Percentiles rank a stretch among this genome's conserved stretches.
Evolutionary conservation across 2,329 filamentous ascomycete species (phyloP).

Genomic region (Monosporascus cannonballus): DNA sequence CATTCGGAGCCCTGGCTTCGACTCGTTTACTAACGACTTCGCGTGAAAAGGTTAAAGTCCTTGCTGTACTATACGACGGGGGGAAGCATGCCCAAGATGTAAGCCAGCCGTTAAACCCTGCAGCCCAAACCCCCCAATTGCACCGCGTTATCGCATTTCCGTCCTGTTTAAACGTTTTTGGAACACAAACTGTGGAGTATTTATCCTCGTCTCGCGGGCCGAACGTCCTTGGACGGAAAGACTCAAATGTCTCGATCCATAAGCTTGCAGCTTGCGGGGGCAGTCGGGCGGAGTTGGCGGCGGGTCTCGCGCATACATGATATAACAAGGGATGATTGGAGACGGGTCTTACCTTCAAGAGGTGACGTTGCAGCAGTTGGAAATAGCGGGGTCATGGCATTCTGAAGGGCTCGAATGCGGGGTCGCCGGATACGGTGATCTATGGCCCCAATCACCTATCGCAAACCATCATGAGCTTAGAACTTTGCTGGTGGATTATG

Average conservation of each 20-base stretch:
- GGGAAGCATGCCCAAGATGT: slow-evolving; percentile 83
- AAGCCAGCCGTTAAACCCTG: slow-evolving; percentile 23
- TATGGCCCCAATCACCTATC: slow-evolving; percentile 10
- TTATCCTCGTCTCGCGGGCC: not conserved
- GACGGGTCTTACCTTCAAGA: not conserved
- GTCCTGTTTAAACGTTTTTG: too few species aligned
- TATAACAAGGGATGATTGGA: not conserved
- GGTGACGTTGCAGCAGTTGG: not conserved
- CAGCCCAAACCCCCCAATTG: not conserved
- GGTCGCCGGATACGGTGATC: slow-evolving; percentile 2
- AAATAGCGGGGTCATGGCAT: not conserved
- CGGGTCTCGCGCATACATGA: not conserved
- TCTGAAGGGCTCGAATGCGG: not conserved
- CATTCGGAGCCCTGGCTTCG: slow-evolving; percentile 44
- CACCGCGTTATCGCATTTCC: not conserved
- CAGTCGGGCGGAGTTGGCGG: not conserved
- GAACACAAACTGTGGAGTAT: not conserved
- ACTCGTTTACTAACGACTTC: slow-evolving; percentile 51
- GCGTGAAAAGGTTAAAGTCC: slow-evolving; percentile 79
- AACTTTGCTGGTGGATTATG: slow-evolving; percentile 2
- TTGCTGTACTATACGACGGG: slow-evolving; percentile 90
- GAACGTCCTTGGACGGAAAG: not conserved
- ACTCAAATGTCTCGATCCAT: not conserved
- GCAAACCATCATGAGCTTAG: slow-evolving; percentile 5
- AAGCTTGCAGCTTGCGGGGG: not conserved